Evolutionary conservation across 2,329 filamentous ascomycete genomes (phyloP).

Genomic region (Neofusicoccum cordaticola): DNA sequence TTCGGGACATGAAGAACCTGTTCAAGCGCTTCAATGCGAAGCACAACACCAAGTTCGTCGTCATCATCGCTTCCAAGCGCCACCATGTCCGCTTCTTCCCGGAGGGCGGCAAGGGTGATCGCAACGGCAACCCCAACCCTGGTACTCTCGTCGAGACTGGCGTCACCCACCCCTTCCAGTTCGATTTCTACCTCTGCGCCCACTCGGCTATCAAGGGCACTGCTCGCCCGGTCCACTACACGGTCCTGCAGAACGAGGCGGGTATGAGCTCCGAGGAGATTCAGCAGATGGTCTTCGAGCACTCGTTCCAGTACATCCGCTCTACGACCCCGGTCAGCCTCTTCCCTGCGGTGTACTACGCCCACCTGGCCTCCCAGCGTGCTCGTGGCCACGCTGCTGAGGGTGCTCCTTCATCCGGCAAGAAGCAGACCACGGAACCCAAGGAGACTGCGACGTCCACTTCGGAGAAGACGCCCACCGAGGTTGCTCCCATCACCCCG

Average conservation of each 20-base stretch:
- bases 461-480: slow-evolving; percentile 28
- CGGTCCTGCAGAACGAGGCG: slow-evolving; percentile 81
- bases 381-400: slow-evolving; percentile 62
- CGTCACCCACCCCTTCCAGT: slow-evolving; percentile 86
- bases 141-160: slow-evolving; percentile 86
- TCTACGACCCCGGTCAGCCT: slow-evolving; percentile 90
- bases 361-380: slow-evolving; percentile 81
- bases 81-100: slow-evolving; percentile 96
- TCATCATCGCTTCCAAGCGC: slow-evolving; percentile 86
- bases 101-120: slow-evolving; percentile 56
- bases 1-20: slow-evolving; percentile 62
- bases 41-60: slow-evolving; percentile 66
- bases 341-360: slow-evolving; percentile 90
- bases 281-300: slow-evolving; percentile 88
- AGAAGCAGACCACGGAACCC: slow-evolving; percentile 20
- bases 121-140: slow-evolving; percentile 77
- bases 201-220: slow-evolving; percentile 90
- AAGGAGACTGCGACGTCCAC: slow-evolving; percentile 28
- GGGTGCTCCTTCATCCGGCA: neutral
- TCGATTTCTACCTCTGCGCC: slow-evolving; percentile 75
- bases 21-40: slow-evolving; percentile 30
- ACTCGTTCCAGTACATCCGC: slow-evolving; percentile 89
- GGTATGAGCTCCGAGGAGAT: slow-evolving; percentile 65
- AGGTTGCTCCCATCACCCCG: slow-evolving; percentile 39
- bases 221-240: slow-evolving; percentile 87